Conservation (phyloP, 2,329 filamentous ascomycete genomes). For the Arthrocladium fulminans region DNA sequence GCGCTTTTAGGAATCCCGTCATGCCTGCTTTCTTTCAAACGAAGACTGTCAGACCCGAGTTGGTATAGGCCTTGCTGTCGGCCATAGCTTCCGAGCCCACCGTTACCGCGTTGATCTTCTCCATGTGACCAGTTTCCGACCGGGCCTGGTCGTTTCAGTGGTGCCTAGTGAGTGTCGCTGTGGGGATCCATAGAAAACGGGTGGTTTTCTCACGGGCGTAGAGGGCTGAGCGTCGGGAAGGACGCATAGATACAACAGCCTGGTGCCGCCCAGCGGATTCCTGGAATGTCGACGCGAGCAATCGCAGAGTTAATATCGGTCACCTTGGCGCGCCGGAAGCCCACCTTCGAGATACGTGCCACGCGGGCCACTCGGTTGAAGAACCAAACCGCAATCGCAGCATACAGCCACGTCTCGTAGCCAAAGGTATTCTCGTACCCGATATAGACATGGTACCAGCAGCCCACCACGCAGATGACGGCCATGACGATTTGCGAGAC, state of each 20-base stretch:
- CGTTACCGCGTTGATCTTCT: background rate
- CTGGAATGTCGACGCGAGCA: background rate
- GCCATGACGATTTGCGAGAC: slow-evolving; percentile 27
- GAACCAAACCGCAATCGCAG: background rate
- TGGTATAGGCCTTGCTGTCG: background rate
- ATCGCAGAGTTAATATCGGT: background rate
- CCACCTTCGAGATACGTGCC: background rate
- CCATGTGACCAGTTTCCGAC: background rate
- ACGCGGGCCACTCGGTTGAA: background rate
- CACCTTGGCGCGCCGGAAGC: background rate
- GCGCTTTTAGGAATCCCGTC: slow-evolving; percentile 27
- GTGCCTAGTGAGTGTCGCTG: too few relatives aligned
- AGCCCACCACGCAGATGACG: slow-evolving; percentile 26
- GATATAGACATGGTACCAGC: slow-evolving; percentile 29
- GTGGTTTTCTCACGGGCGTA: slow-evolving; percentile 45
- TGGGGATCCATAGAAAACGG: slow-evolving; percentile 33
- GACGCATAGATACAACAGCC: slow-evolving; percentile 34
- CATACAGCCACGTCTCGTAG: background rate
- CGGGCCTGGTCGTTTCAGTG: too few relatives aligned
- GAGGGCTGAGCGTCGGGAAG: slow-evolving; percentile 38
- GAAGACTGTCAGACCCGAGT: background rate
- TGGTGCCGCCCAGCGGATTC: background rate
- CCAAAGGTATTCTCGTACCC: slow-evolving; percentile 29
- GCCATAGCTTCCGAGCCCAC: background rate
- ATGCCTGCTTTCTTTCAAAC: slow-evolving; percentile 22